Conservation (phyloP, 208 protist species). For the Leishmania turanica region DNA sequence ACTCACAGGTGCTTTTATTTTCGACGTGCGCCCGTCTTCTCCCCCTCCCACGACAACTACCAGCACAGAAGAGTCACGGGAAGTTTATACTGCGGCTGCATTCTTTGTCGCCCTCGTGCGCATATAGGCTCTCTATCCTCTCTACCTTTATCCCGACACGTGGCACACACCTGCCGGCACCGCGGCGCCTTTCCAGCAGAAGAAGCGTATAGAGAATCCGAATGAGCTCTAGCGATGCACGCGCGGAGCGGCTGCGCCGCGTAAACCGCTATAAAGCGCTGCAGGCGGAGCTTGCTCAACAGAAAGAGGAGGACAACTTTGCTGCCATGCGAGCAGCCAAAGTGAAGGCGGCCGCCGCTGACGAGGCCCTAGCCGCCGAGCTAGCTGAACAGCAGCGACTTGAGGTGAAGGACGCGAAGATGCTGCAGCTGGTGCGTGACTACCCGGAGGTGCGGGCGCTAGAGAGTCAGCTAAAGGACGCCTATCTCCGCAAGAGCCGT, state of each 20-base stretch:
- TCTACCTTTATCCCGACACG: not conserved
- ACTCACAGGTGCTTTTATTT: not conserved
- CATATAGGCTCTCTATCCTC: not conserved
- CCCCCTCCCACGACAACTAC: not conserved
- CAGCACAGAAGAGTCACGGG: not conserved
- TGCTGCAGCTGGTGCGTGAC: constrained; percentile 82
- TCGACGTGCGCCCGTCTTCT: not conserved
- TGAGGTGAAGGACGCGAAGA: constrained; percentile 84
- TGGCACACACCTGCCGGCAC: no score
- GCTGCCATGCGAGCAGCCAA: constrained; percentile 48
- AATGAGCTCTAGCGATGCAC: constrained; percentile 45
- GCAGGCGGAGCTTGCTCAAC: constrained; percentile 78
- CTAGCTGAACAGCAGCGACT: constrained; percentile 76
- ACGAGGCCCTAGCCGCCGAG: constrained; percentile 79
- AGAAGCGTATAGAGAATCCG: not conserved
- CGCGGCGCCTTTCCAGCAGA: not conserved
- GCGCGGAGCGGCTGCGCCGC: constrained; percentile 83
- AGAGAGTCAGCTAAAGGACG: constrained; percentile 71
- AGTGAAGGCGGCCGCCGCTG: constrained; percentile 49
- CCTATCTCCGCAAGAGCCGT: constrained; percentile 79
- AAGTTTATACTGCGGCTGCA: not conserved
- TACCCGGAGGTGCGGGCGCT: constrained; percentile 84
- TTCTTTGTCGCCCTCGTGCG: not conserved
- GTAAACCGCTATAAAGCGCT: constrained; percentile 88
- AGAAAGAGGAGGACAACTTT: constrained; percentile 80